phyloP scores from a whole-genome alignment of 495 filamentous ascomycete species.

The Platismatia glauca region DNA sequence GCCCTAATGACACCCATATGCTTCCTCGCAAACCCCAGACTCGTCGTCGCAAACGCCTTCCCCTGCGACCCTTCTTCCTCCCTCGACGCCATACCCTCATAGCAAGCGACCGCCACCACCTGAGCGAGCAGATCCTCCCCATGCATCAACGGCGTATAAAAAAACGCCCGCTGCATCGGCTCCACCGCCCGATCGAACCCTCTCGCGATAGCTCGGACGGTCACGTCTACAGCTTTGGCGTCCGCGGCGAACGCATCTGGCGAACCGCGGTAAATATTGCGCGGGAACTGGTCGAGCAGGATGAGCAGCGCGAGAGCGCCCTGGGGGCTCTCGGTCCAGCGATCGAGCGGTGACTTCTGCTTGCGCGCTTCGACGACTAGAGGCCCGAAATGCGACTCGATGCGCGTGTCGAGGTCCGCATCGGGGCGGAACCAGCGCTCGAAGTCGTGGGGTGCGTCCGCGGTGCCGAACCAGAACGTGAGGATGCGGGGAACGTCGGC shows the following conservation, averaged over 20 bases:
- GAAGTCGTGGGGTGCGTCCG: too few species aligned
- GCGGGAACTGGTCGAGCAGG: constrained; percentile 31
- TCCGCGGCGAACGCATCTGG: constrained; percentile 30
- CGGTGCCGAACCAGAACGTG: too few species aligned
- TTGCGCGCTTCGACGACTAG: too few species aligned
- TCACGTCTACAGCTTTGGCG: constrained; percentile 25
- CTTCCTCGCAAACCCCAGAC: constrained; percentile 21
- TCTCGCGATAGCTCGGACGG: constrained; percentile 25
- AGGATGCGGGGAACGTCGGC: too few species aligned
- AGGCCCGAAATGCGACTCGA: too few species aligned
- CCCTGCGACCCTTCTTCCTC: constrained; percentile 23
- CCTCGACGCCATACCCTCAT: constrained; percentile 22
- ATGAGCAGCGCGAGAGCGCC: constrained; percentile 30
- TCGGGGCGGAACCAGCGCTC: too few species aligned
- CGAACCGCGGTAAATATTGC: constrained; percentile 30
- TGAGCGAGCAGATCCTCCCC: constrained; percentile 30
- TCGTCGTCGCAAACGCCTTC: constrained; percentile 19
- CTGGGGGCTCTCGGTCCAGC: constrained; percentile 10
- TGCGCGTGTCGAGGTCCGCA: too few species aligned
- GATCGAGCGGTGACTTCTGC: not conserved
- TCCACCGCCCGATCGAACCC: constrained; percentile 28
- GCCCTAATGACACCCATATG: constrained; percentile 26
- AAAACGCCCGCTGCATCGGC: constrained; percentile 25
- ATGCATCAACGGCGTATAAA: constrained; percentile 34
- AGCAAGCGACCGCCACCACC: constrained; percentile 25